Evolutionary conservation across 2,329 filamentous ascomycete species (phyloP), one percentile per base, ranked within the genome.

Genomic region (Herpotrichia juniperi): DNA sequence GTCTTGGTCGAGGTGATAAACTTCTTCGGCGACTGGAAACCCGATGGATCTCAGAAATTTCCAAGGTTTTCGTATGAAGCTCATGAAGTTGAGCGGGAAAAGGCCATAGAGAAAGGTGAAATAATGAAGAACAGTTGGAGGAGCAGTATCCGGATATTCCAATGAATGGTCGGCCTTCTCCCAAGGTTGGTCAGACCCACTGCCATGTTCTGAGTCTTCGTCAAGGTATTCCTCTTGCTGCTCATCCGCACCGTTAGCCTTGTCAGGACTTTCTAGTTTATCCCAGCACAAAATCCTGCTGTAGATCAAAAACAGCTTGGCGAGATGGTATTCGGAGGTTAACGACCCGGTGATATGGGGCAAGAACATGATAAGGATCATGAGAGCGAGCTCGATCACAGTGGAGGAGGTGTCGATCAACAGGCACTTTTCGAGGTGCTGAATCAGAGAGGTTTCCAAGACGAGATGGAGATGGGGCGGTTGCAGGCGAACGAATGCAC

Each of bases 81-180:
- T 88, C 84, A 91, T 89, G 62, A 94, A 91, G 68, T 93, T 93
- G 66, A 93, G 84, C 1, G 90, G 90, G 58, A 93, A 94, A 4
- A 94, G 76, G 0, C 90, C 91, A 61, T 94, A 94, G 0, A 94
- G 79, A 22, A 92, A 87, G 2, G 89, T 93, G 63, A 92, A 94
- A 71, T 91, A 93, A 61, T 87, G 84, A 47, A 87, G 75, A 1
- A 93, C 79, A 53, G 90, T 87, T 4, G 87, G 84, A 2, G 91
- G 83, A 2, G 81, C 77, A 8, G 57, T 59, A 31, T 67, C 64
- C 5, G 81, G 79, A 10, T 80, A 77, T 28, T 87, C 85, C n/a
- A 85, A 78, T 5, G 85, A 80, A 56, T 84, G 86, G 6, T 80
- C 69, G 31, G 84, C 81, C 53, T 83, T 83, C 47, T 90, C 87